Evolutionary conservation across 805 yeast species (phyloP), one percentile per base, ranked within the genome.

Genomic region (Wickerhamiella musiphila): DNA sequence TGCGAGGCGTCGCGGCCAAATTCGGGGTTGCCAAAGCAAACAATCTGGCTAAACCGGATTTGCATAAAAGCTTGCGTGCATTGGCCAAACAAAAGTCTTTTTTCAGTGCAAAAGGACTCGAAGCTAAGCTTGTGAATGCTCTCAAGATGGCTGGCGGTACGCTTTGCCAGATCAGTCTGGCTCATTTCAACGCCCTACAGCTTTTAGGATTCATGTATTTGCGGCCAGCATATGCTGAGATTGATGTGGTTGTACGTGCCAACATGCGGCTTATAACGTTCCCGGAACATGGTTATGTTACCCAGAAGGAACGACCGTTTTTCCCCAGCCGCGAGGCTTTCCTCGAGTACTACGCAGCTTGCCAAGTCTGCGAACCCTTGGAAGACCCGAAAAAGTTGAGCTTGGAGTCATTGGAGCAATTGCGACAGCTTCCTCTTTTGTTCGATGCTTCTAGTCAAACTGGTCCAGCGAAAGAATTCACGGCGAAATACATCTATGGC

Each of bases 261-360:
- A 42, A 42, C 16, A 48, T 49, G 52, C 29, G 36, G 7, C 34
- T 45, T 30, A 38, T 44, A n/a, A 18, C 33, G 8, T 49, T 45
- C 31, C 31, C 26, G 5, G 23, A 30, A 11, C 48, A 46, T 27
- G 37, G 37, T 6, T 41, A 45, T 27, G 11, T 21, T 11, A 23
- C 42, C 2, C 47, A 44, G 18, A 26, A 26, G 4, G 48, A 43
- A 4, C 29, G 31, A 10, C 46, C 48, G 4, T 16, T 47, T 2
- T 48, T 48, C 28, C 31, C 29, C 4, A 21, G 29, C 21, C 12
- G 18, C 14, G 37, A 34, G n/a, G 34, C 19, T 1, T 39, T 44
- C 20, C 35, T 29, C 2, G 43, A 40, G 10, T 48, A 43, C 23
- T 38, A 34, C 15, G 32, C 11, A 2, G 49, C 53, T 1, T 24